Conservation (phyloP, 331 rosid genomes). For the Phaseolus coccineus region DNA sequence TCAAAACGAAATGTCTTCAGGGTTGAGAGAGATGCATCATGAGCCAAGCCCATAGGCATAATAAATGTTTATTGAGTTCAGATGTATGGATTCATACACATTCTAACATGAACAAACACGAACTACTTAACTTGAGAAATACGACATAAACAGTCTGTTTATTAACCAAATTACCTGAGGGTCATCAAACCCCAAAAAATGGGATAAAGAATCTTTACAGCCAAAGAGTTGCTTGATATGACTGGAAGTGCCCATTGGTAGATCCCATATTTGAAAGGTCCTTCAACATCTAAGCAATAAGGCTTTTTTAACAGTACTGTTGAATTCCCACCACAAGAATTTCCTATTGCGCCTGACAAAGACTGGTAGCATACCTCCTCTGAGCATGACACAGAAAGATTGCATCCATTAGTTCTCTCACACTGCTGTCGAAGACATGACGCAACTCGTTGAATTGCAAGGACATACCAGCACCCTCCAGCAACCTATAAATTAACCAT, state of each 20-base stretch:
- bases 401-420: conserved; percentile 65
- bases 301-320: conserved; percentile 61
- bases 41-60: background rate
- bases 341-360: conserved; percentile 41
- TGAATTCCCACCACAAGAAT: conserved; percentile 72
- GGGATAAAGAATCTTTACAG: conserved; percentile 94
- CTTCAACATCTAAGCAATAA: conserved; percentile 73
- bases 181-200: conserved; percentile 98
- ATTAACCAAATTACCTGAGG: conserved; percentile 69
- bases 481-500: conserved; percentile 66
- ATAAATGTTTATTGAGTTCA: background rate
- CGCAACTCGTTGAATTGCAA: conserved; percentile 91
- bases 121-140: background rate
- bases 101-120: conserved; percentile 3
- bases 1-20: background rate
- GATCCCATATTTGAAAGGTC: conserved; percentile 89
- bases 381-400: conserved; percentile 79
- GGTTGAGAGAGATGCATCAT: conserved; percentile 9
- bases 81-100: too few relatives aligned
- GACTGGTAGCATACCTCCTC: conserved; percentile 85
- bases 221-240: conserved; percentile 84
- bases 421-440: conserved; percentile 83
- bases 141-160: conserved; percentile 4
- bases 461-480: conserved; percentile 99
- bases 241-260: conserved; percentile 98